Evolutionary conservation across 768 basidiomycete genomes (phyloP).

Genomic region (Boletus vermiculosoides): DNA sequence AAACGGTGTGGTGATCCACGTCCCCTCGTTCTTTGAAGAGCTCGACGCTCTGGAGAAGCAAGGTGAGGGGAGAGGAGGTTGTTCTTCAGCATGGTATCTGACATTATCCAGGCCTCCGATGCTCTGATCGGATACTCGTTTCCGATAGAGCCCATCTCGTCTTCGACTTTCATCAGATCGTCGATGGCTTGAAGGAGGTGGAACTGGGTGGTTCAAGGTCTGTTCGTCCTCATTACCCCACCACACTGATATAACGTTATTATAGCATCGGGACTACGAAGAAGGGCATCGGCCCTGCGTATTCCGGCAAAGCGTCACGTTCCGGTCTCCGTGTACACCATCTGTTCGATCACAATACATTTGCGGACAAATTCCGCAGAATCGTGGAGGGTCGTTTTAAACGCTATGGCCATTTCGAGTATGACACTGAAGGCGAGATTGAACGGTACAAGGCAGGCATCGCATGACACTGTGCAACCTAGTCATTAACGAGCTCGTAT

Average conservation of each 20-base stretch:
- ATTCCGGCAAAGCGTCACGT: constrained; percentile 95
- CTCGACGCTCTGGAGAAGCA: constrained; percentile 81
- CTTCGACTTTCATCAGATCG: constrained; percentile 99
- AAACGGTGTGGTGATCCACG: constrained; percentile 92
- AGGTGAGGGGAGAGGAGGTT: constrained; percentile 46
- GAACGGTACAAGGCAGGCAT: constrained; percentile 78
- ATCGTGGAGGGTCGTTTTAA: constrained; percentile 97
- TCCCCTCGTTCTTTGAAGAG: constrained; percentile 94
- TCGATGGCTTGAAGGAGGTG: constrained; percentile 97
- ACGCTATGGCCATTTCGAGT: constrained; percentile 96
- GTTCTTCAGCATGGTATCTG: not conserved
- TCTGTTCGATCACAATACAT: constrained; percentile 81
- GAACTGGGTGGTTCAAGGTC: constrained; percentile 90
- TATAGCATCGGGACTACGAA: constrained; percentile 94
- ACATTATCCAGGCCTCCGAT: constrained; percentile 67
- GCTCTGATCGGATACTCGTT: constrained; percentile 80
- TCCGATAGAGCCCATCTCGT: constrained; percentile 97
- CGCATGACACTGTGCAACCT: not conserved
- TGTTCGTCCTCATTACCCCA: constrained; percentile 2
- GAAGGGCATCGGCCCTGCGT: constrained; percentile 97
- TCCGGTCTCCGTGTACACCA: constrained; percentile 97
- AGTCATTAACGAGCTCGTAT: not conserved
- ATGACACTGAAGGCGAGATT: constrained; percentile 97
- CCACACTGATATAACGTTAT: not conserved
- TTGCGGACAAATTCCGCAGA: constrained; percentile 90